Percentiles rank a stretch among this genome's conserved stretches.
phyloP scores from a whole-genome alignment of 1,284 basidiomycete genomes.

The Lentinula novae-zelandiae region DNA sequence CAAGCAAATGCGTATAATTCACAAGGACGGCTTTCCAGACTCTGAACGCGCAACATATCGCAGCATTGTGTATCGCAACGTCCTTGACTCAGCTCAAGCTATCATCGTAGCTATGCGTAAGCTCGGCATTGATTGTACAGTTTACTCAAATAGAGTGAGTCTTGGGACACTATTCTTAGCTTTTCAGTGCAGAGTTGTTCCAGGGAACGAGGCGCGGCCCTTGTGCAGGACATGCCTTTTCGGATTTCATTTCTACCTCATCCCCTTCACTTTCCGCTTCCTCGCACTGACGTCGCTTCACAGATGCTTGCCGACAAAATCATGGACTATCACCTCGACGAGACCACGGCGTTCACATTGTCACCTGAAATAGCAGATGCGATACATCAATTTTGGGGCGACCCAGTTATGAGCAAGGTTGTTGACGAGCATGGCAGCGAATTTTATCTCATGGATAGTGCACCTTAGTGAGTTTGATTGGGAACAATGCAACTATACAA shows the following conservation, averaged over 20 bases:
- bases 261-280: neutral
- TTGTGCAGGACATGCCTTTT: neutral
- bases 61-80: conserved; percentile 81
- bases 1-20: conserved; percentile 99
- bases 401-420: conserved; percentile 83
- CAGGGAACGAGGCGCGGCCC: neutral
- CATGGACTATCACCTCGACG: conserved; percentile 50
- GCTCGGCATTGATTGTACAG: conserved; percentile 80
- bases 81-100: conserved; percentile 87
- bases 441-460: conserved; percentile 97
- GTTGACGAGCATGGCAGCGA: conserved; percentile 83
- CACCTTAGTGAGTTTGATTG: conserved; percentile 67
- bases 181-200: neutral
- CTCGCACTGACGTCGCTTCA: neutral
- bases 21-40: conserved; percentile 87
- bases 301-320: conserved; percentile 60
- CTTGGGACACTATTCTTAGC: neutral
- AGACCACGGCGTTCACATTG: conserved; percentile 41
- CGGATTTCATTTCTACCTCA: neutral
- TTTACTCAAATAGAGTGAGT: conserved; percentile 71
- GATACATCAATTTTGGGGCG: conserved; percentile 85
- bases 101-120: conserved; percentile 89
- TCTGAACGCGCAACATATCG: conserved; percentile 82
- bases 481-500: neutral
- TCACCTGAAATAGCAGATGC: conserved; percentile 69